These are phyloP conservation scores for Lecanicillium sp. DNA, from an alignment of 2,329 filamentous ascomycete genomes.

Conservation along the genomic window DNA sequence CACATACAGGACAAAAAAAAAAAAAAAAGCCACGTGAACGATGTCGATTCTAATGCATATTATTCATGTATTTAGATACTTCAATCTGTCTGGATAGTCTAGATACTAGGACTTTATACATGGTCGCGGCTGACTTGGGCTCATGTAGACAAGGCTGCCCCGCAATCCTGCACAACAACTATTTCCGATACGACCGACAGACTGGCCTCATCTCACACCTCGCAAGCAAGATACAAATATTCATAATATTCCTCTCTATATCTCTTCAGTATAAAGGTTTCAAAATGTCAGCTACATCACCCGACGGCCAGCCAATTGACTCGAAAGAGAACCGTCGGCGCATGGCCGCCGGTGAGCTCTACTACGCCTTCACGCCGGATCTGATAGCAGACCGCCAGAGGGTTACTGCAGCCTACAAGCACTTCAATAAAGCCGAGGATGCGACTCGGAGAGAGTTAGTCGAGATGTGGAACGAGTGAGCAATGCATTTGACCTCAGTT, in stretches of 20 bases:
- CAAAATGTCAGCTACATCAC: conserved; percentile 7
- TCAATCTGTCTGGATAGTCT: no score
- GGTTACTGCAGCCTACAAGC: conserved; percentile 52
- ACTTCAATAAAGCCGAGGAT: conserved; percentile 57
- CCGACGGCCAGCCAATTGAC: conserved; percentile 10
- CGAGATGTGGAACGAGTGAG: conserved; percentile 66
- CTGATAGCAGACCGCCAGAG: conserved; percentile 54
- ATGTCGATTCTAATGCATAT: no score
- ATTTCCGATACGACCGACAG: no score
- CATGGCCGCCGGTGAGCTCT: conserved; percentile 63
- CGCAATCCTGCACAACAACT: background rate
- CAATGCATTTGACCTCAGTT: conserved; percentile 15
- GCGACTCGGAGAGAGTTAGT: conserved; percentile 53
- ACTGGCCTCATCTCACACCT: no score
- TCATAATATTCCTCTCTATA: background rate
- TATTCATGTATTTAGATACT: no score
- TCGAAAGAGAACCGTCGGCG: conserved; percentile 39
- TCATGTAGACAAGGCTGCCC: background rate
- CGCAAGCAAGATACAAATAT: background rate
- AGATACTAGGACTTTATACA: no score
- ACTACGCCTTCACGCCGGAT: conserved; percentile 64
- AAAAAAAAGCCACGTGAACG: no score
- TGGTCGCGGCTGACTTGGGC: no score
- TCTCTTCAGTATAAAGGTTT: background rate
- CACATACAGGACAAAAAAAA: no score